These are phyloP conservation scores for Penicillium corylophilum DNA, from an alignment of 2,329 filamentous ascomycete species.

Conservation along the genomic window DNA sequence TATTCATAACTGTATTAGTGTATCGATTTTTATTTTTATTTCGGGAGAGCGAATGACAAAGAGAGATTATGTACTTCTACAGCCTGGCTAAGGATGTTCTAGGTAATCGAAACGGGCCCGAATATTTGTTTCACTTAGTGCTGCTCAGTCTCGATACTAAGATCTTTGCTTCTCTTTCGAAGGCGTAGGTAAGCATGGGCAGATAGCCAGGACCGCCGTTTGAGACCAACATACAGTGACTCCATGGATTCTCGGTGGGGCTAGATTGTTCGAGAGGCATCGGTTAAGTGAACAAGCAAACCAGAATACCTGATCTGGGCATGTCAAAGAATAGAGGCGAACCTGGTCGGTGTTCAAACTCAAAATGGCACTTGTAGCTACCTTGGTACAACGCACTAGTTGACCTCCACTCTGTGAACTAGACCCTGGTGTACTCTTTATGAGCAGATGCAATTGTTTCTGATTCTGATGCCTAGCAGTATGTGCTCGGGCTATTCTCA, in stretches of 20 bases:
- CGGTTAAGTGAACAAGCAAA: neutral
- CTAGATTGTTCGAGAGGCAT: neutral
- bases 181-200: no score
- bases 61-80: neutral
- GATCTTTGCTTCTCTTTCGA: no score
- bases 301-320: neutral
- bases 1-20: neutral
- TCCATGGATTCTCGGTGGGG: no score
- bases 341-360: neutral
- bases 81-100: no score
- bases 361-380: neutral
- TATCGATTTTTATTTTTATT: neutral
- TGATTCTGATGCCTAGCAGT: neutral
- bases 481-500: neutral
- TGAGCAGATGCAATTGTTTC: neutral
- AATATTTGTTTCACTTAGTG: no score
- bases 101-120: no score
- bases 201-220: no score
- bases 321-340: neutral
- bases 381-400: neutral
- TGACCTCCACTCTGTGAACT: no score
- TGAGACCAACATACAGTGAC: no score
- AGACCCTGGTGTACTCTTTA: neutral
- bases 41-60: neutral
- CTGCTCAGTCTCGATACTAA: no score